Evolutionary conservation across 805 yeast genomes (phyloP).

Genomic region (Wickerhamomyces strasburgensis): DNA sequence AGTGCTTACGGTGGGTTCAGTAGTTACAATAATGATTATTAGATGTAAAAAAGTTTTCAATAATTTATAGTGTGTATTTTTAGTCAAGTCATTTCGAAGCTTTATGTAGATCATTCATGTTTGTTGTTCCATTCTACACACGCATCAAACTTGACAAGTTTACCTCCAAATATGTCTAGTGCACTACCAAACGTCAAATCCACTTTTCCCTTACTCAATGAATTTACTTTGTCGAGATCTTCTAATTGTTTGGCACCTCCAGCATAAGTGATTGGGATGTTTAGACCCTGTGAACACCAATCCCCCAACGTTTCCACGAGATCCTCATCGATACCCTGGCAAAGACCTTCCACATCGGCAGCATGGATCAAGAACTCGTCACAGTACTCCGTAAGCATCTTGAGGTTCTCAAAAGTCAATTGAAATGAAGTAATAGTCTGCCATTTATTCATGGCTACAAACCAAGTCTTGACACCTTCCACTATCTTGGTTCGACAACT

Average conservation of each 20-base stretch:
- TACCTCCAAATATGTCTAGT: constrained; percentile 92
- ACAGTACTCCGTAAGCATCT: constrained; percentile 56
- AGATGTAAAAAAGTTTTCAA: not conserved
- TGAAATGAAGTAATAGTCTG: constrained; percentile 73
- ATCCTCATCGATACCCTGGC: constrained; percentile 84
- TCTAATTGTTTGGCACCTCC: constrained; percentile 84
- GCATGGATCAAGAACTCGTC: constrained; percentile 92
- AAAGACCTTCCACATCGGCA: constrained; percentile 97
- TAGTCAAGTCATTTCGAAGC: constrained; percentile 8
- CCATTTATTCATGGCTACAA: constrained; percentile 98
- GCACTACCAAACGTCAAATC: constrained; percentile 94
- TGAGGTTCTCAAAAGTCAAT: constrained; percentile 50
- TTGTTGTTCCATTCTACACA: constrained; percentile 66
- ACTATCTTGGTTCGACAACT: constrained; percentile 61
- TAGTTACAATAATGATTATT: not conserved
- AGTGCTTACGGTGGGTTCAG: constrained; percentile 5
- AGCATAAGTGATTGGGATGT: constrained; percentile 82
- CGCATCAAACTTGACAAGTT: constrained; percentile 67
- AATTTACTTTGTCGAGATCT: constrained; percentile 64
- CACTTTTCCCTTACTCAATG: constrained; percentile 73
- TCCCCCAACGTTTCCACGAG: constrained; percentile 67
- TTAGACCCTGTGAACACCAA: constrained; percentile 50
- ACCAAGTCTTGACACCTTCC: constrained; percentile 46
- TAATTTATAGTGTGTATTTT: too few relatives aligned
- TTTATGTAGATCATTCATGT: constrained; percentile 28